Conservation (phyloP, 805 yeast species). For the Yamadazyma takamatsuzukensis region DNA sequence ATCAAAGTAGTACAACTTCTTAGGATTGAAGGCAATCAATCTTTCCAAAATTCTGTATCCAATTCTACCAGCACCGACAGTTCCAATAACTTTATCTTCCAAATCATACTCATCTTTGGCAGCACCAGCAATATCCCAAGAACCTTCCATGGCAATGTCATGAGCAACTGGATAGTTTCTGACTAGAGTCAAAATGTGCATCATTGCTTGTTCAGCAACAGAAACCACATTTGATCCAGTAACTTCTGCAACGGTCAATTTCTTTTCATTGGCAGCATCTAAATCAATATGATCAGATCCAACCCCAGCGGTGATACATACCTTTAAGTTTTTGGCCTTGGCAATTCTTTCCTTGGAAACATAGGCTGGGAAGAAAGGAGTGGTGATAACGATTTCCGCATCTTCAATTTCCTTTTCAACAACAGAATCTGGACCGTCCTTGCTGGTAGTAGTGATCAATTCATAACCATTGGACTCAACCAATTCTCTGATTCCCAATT, state of each 20-base stretch:
- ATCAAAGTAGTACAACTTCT: conserved; percentile 70
- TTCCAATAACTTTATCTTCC: conserved; percentile 73
- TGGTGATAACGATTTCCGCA: conserved; percentile 74
- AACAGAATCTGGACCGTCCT: conserved; percentile 57
- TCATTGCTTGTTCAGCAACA: conserved; percentile 77
- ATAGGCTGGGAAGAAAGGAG: conserved; percentile 83
- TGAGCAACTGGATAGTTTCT: conserved; percentile 81
- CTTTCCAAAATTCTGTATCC: conserved; percentile 75
- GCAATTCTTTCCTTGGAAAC: conserved; percentile 62
- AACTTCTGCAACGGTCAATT: conserved; percentile 71
- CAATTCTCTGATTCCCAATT: conserved; percentile 65
- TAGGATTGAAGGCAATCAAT: conserved; percentile 68
- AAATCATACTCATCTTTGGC: conserved; percentile 73
- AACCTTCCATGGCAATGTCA: conserved; percentile 55
- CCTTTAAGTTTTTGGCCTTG: conserved; percentile 67
- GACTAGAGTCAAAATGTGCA: conserved; percentile 68
- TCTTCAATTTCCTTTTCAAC: conserved; percentile 66
- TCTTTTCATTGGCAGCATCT: conserved; percentile 59
- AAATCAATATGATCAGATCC: conserved; percentile 81
- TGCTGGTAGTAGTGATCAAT: conserved; percentile 61
- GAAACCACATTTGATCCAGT: conserved; percentile 79
- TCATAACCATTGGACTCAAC: conserved; percentile 66
- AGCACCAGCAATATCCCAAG: conserved; percentile 75
- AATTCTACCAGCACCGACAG: conserved; percentile 80
- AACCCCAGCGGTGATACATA: conserved; percentile 77